Base-by-base conservation (phyloP, 306 rosid genomes). In the Albizia julibrissin region DNA sequence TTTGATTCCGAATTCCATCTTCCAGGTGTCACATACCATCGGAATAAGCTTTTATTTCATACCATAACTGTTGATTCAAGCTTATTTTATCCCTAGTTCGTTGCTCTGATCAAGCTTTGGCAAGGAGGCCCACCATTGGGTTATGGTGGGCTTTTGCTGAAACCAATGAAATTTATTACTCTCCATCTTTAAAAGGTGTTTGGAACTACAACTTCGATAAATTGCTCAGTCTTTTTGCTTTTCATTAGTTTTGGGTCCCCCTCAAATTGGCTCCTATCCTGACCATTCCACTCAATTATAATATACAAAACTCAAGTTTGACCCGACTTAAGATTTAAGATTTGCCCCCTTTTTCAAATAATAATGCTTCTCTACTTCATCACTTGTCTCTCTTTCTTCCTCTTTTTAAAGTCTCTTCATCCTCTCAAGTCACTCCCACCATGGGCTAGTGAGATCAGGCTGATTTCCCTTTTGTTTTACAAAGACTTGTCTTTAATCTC, bases 71-170 rank as follows among this genome's bases (percentile, higher is more conserved):
- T 40, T 40, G 34, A 27, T 11, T 22, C 74, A 70, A 24, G 74
- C 31, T 16, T 22, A 42, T 42, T 70, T 70, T 6, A 47, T n/a
- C 82, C 79, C 75, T 72, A 62, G 68, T 83, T 86, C 64, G 73
- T 91, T 79, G 77, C 76, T 68, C 78, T 68, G 88, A 87, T 87
- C 80, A 80, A 61, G 24, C 76, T 78, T 88, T 40, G 65, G 62
- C 37, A 16, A 75, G 87, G 89, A 88, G 97, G 97, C 97, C 97
- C 94, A 91, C 96, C 87, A 33, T 87, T 84, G 91, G 89, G 89
- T 87, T 84, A 90, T 87, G 93, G 97, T 90, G 97, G 97, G 89
- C 92, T 92, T 87, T 87, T 83, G 43, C 84, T 69, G 76, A 86
- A 79, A 22, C 90, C 91, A 83, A 83, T 75, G 40, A 29, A 27